Evolutionary conservation across 345 rosid species (phyloP).

Genomic region (Aegle marmelos): DNA sequence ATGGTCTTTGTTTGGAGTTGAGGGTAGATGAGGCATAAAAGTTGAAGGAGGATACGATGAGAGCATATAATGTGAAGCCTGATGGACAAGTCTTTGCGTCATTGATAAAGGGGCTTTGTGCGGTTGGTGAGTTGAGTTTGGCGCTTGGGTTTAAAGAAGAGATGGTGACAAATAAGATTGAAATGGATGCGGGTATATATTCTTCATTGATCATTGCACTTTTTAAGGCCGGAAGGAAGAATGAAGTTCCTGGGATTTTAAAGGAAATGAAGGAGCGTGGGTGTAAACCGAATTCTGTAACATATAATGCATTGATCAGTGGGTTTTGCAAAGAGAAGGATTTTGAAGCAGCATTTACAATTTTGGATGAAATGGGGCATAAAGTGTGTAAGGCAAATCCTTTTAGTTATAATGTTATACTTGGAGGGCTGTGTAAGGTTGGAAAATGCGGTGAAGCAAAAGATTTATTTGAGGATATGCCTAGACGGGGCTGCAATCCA

Average conservation of each 20-base stretch:
- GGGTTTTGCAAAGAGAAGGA: constrained; percentile 52
- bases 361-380: constrained; percentile 57
- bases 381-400: constrained; percentile 62
- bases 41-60: constrained; percentile 63
- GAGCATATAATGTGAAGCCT: constrained; percentile 36
- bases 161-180: constrained; percentile 37
- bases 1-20: constrained; percentile 45
- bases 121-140: constrained; percentile 36
- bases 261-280: constrained; percentile 62
- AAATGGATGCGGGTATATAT: constrained; percentile 53
- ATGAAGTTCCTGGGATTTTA: constrained; percentile 41
- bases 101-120: constrained; percentile 57
- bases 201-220: constrained; percentile 53
- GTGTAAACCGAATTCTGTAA: constrained; percentile 55
- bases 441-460: constrained; percentile 56
- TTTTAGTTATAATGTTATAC: constrained; percentile 61
- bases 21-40: constrained; percentile 61
- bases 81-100: constrained; percentile 40
- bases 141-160: constrained; percentile 73
- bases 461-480: constrained; percentile 81
- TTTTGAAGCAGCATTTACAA: constrained; percentile 43
- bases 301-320: constrained; percentile 62
- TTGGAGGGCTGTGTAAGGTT: constrained; percentile 49
- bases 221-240: constrained; percentile 47
- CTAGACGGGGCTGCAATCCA: constrained; percentile 63